These are phyloP conservation scores for Ogataea angusta DNA, from an alignment of 805 yeast genomes.

Conservation along the genomic window DNA sequence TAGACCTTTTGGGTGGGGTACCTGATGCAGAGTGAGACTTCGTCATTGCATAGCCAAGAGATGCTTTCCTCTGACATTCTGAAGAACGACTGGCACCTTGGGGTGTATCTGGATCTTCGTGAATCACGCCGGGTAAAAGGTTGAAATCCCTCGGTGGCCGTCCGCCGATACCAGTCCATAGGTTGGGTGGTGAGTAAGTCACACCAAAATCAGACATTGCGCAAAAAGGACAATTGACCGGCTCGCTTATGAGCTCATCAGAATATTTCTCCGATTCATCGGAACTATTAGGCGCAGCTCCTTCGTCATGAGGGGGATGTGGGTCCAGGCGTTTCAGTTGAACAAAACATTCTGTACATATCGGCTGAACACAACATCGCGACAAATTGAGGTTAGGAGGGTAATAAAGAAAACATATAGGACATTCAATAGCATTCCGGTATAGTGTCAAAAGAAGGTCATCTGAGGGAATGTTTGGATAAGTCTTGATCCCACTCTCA, in stretches of 20 bases:
- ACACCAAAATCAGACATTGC: conserved; percentile 85
- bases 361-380: conserved; percentile 88
- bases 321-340: conserved; percentile 91
- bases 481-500: conserved; percentile 25
- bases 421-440: conserved; percentile 75
- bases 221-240: conserved; percentile 91
- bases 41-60: conserved; percentile 27
- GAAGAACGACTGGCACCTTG: conserved; percentile 2
- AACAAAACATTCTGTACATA: conserved; percentile 95
- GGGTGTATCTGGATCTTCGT: conserved; percentile 21
- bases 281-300: conserved; percentile 16
- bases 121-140: conserved; percentile 17
- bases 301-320: conserved; percentile 82
- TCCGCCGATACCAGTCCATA: conserved; percentile 57
- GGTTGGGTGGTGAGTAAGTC: conserved; percentile 65
- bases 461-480: conserved; percentile 37
- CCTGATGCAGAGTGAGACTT: conserved; percentile 28
- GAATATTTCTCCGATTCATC: conserved; percentile 39
- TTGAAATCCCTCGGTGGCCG: conserved; percentile 45
- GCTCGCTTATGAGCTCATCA: conserved; percentile 73
- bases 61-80: conserved; percentile 15
- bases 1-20: conserved; percentile 24
- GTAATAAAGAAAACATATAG: conserved; percentile 86
- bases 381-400: conserved; percentile 76
- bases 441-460: conserved; percentile 59